Evolutionary conservation across 2,329 filamentous ascomycete species (phyloP).

Genomic region (Plectosphaerella sp.): DNA sequence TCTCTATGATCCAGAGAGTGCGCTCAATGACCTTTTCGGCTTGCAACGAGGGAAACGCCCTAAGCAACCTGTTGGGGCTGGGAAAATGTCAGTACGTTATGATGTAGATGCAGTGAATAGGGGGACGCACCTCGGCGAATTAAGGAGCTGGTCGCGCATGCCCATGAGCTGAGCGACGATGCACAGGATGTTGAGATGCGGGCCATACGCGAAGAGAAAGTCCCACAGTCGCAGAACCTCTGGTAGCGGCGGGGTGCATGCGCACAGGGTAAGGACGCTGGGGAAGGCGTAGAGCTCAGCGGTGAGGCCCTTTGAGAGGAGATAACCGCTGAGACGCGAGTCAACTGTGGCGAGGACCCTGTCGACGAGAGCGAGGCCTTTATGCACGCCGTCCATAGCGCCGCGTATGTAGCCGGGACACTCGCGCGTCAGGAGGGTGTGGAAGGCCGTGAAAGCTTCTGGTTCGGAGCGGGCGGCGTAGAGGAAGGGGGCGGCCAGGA

Average conservation of each 20-base stretch:
- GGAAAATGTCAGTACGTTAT: slow-evolving; percentile 1
- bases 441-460: slow-evolving; percentile 89
- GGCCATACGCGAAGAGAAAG: slow-evolving; percentile 92
- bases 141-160: slow-evolving; percentile 78
- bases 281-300: slow-evolving; percentile 97
- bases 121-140: slow-evolving; percentile 68
- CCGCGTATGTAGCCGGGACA: slow-evolving; percentile 92
- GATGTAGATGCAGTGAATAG: background rate
- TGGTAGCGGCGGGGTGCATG: slow-evolving; percentile 89
- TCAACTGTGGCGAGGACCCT: slow-evolving; percentile 89
- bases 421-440: slow-evolving; percentile 80
- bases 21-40: slow-evolving; percentile 80
- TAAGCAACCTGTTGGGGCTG: slow-evolving; percentile 88
- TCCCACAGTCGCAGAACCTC: slow-evolving; percentile 95
- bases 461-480: slow-evolving; percentile 93
- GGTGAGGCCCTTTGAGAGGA: slow-evolving; percentile 81
- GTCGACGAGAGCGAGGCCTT: slow-evolving; percentile 85
- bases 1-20: slow-evolving; percentile 80
- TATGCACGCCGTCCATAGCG: slow-evolving; percentile 96
- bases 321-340: slow-evolving; percentile 76
- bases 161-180: slow-evolving; percentile 93
- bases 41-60: slow-evolving; percentile 79
- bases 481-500: slow-evolving; percentile 89
- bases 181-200: slow-evolving; percentile 91
- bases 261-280: slow-evolving; percentile 88